Conservation (phyloP, 805 yeast species). For the Cyberlindnera galapagoensis region DNA sequence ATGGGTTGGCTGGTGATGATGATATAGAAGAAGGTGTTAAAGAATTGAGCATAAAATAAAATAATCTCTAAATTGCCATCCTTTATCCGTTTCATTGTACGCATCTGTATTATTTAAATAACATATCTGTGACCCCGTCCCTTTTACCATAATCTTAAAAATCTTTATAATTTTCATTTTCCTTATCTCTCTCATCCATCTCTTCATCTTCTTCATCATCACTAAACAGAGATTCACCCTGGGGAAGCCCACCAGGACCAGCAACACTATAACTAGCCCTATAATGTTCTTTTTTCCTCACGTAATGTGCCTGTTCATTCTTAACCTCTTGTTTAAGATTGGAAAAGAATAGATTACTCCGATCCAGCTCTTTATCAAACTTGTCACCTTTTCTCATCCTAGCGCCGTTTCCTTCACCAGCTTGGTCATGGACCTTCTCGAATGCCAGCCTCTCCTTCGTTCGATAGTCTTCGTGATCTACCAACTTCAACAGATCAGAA, state of each 20-base stretch:
- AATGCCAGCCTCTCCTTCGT: conserved; percentile 4
- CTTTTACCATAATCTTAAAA: conserved; percentile 33
- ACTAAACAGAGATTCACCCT: background rate
- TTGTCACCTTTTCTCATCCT: conserved; percentile 6
- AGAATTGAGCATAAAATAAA: conserved; percentile 5
- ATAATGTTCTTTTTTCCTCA: conserved; percentile 3
- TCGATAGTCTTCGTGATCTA: conserved; percentile 7
- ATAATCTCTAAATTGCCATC: background rate
- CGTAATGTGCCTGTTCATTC: conserved; percentile 9
- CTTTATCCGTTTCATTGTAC: background rate
- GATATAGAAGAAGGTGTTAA: conserved; percentile 38
- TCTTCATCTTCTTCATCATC: conserved; percentile 7
- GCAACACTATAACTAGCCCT: conserved; percentile 7
- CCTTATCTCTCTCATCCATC: conserved; percentile 15
- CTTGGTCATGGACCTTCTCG: conserved; percentile 8
- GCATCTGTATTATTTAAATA: too few species aligned
- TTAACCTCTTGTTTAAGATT: conserved; percentile 13
- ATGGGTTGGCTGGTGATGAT: conserved; percentile 72
- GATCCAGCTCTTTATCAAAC: conserved; percentile 4
- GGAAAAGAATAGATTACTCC: conserved; percentile 11
- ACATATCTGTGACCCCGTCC: conserved; percentile 19
- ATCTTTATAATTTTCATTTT: conserved; percentile 20
- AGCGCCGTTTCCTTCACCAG: conserved; percentile 1
- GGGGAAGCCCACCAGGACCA: background rate
- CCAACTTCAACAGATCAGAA: conserved; percentile 4